Percentiles rank a stretch among this genome's conserved stretches.
phyloP scores from a whole-genome alignment of 2,329 filamentous ascomycete species.

The Penicillium sp. region DNA sequence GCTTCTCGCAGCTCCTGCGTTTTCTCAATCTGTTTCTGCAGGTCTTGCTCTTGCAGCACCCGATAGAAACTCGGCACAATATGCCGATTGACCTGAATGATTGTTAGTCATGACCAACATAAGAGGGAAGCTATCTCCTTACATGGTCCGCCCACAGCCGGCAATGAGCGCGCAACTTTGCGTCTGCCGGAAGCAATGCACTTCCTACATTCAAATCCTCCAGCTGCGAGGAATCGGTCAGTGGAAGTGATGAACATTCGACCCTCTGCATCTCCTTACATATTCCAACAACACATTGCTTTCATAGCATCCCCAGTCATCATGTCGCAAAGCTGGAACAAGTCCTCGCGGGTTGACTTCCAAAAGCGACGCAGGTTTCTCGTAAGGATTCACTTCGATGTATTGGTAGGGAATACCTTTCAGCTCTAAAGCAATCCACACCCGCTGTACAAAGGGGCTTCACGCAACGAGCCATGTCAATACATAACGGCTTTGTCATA shows the following conservation, averaged over 20 bases:
- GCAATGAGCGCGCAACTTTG: constrained; percentile 67
- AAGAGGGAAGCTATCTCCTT: constrained; percentile 27
- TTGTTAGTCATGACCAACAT: constrained; percentile 14
- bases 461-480: constrained; percentile 3
- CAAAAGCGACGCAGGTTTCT: constrained; percentile 65
- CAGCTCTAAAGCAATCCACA: constrained; percentile 82
- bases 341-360: constrained; percentile 72
- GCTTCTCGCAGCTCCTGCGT: constrained; percentile 62
- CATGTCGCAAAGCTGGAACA: constrained; percentile 72
- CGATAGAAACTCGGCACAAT: constrained; percentile 74
- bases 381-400: constrained; percentile 77
- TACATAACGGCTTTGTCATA: constrained; percentile 1
- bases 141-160: constrained; percentile 79
- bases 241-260: background rate
- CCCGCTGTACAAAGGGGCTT: constrained; percentile 78
- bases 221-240: constrained; percentile 49
- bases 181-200: constrained; percentile 58
- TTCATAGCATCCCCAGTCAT: constrained; percentile 78
- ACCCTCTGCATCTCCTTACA: constrained; percentile 46
- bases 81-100: constrained; percentile 64
- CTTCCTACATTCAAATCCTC: constrained; percentile 65
- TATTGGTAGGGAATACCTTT: constrained; percentile 80
- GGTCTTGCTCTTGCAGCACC: constrained; percentile 63
- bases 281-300: constrained; percentile 83
- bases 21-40: constrained; percentile 55